Evolutionary conservation across 2,329 filamentous ascomycete species (phyloP), one percentile per base, ranked within the genome.

Genomic region (Claviceps fusiformis): DNA sequence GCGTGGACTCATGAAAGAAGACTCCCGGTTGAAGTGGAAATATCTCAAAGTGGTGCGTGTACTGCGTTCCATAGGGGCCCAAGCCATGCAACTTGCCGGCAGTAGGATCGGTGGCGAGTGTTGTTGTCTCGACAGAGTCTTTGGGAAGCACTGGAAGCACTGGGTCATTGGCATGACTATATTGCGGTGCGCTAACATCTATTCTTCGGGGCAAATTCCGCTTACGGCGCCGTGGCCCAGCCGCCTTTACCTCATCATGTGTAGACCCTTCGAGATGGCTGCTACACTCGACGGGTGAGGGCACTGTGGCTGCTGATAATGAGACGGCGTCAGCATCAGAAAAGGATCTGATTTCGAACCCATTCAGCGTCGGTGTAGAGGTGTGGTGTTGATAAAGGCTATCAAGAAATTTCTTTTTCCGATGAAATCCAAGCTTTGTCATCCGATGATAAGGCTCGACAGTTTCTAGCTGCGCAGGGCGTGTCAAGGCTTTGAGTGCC

Each of bases 11-110:
- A 54, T 84, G 81, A 54, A 85, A 85, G 64, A 75, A 84, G 0
- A 78, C 73, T 3, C 75, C 76, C 7, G 66, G 61, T 44, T 78
- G 75, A 35, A 85, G 67, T 19, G 81, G 81, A 54, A 83, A 82
- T 5, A 80, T 66, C 49, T 84, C 80, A 58, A 86, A 86, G 61
- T 85, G 76, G 39, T 78, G 74, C 0, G 80, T 78, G 62, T 85
- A 85, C 29, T 75, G 72, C 1, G 78, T 80, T 1, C 82, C 82
- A 62, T 80, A 83, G 0, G 80, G 78, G 0, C 77, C 80, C 8
- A 86, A 67, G 1, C 81, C 80, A 11, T 64, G 60, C n/a, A 85
- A 59, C 48, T 64, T 72, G 48, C 58, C 60, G 3, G 60, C 59
- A 8, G 65, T 60, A 35, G 47, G 35, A 27, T 62, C 44, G 13